Conservation (phyloP, 768 basidiomycete genomes). For the Psilocybe azurescens region DNA sequence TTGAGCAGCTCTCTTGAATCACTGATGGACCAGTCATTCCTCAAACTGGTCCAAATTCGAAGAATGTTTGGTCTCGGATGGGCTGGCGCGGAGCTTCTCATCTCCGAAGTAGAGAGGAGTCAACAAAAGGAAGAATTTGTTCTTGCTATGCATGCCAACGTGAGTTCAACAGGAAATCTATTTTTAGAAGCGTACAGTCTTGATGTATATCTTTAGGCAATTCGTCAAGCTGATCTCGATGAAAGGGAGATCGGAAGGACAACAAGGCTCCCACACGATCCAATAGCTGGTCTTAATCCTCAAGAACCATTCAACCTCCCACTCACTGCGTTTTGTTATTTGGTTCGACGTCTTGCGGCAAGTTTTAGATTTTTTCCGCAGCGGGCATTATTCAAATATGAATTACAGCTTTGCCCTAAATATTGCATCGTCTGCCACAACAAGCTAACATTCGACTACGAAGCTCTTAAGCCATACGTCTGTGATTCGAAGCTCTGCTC, state of each 20-base stretch:
- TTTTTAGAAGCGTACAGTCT: neutral
- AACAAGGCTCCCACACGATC: constrained; percentile 61
- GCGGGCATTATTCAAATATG: neutral
- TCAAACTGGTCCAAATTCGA: constrained; percentile 57
- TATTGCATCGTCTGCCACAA: constrained; percentile 82
- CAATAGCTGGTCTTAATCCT: constrained; percentile 40
- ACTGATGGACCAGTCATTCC: constrained; percentile 60
- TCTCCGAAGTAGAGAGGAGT: constrained; percentile 46
- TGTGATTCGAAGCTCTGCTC: constrained; percentile 69
- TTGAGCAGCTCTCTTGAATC: constrained; percentile 68
- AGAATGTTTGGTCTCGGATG: constrained; percentile 62
- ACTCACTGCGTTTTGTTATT: constrained; percentile 66
- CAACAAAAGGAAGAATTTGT: constrained; percentile 48
- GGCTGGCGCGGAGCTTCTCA: constrained; percentile 69
- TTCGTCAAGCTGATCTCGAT: constrained; percentile 47
- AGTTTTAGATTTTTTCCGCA: constrained; percentile 18
- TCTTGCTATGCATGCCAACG: constrained; percentile 35
- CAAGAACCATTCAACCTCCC: constrained; percentile 58
- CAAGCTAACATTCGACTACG: constrained; percentile 53
- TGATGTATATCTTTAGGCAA: constrained; percentile 29
- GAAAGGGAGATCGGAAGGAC: constrained; percentile 44
- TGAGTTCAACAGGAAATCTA: constrained; percentile 21
- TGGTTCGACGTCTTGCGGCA: constrained; percentile 67
- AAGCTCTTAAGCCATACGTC: constrained; percentile 76
- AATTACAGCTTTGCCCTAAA: constrained; percentile 60